These are phyloP conservation scores for Bocquillonia castaneifolia DNA, from an alignment of 441 rosid species.

Conservation along the genomic window DNA sequence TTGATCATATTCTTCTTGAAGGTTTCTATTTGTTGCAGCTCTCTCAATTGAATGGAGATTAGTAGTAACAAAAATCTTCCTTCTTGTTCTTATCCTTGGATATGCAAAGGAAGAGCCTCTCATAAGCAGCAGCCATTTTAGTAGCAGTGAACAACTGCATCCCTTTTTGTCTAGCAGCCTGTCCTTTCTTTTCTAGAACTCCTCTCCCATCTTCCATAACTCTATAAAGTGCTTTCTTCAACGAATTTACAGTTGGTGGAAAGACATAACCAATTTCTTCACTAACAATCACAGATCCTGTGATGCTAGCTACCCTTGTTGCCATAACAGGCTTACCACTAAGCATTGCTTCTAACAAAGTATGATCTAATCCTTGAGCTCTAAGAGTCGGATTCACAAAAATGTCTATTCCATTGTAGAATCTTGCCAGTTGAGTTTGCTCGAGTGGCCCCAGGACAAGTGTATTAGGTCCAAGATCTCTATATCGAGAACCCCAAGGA, in stretches of 20 bases:
- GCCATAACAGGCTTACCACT: slow-evolving; percentile 74
- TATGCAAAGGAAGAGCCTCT: slow-evolving; percentile 72
- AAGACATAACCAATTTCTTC: slow-evolving; percentile 61
- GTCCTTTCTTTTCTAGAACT: slow-evolving; percentile 60
- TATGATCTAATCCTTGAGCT: slow-evolving; percentile 86
- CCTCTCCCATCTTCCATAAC: slow-evolving; percentile 55
- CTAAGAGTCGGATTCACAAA: slow-evolving; percentile 79
- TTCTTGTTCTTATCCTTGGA: slow-evolving; percentile 28
- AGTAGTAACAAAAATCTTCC: slow-evolving; percentile 31
- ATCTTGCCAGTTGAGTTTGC: slow-evolving; percentile 57
- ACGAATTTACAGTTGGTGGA: slow-evolving; percentile 60
- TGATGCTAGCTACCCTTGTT: slow-evolving; percentile 76
- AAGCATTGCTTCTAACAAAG: slow-evolving; percentile 74
- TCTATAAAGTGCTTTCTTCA: slow-evolving; percentile 44
- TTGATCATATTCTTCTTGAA: not conserved
- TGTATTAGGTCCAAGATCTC: slow-evolving; percentile 52
- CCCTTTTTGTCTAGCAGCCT: slow-evolving; percentile 52
- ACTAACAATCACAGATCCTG: slow-evolving; percentile 60
- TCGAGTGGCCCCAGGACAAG: slow-evolving; percentile 73
- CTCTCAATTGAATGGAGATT: slow-evolving; percentile 7
- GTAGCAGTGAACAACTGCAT: slow-evolving; percentile 67
- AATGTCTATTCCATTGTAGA: slow-evolving; percentile 74
- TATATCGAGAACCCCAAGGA: slow-evolving; percentile 76
- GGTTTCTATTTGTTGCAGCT: not conserved
- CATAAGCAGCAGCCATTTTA: slow-evolving; percentile 83